Base-by-base conservation (phyloP, 257 asterid genomes). In the Parsonsia alboflavescens region DNA sequence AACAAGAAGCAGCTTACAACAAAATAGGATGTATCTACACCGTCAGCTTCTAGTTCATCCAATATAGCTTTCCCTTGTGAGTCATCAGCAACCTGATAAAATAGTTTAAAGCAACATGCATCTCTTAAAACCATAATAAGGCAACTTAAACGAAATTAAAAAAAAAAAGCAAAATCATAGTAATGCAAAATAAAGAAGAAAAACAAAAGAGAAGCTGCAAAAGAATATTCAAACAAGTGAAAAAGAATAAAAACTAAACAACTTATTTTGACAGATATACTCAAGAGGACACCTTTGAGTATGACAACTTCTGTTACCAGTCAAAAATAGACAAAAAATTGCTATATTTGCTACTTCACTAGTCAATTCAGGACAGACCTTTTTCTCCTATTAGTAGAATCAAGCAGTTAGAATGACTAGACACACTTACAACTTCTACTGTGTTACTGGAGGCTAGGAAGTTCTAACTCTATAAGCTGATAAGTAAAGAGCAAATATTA, bases 31-130 rank as follows among this genome's bases (percentile, higher is more conserved):
- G 96, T 81, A 87, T 92, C 91, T 4, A 94, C 90, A 22, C 98
- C 97, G 81, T 94, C 99, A 58, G 88, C 89, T 78, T 84, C 87
- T 71, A 94, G 89, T 81, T 94, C 99, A 76, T 86, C 93, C 81
- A 94, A 63, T 77, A 94, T 85, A 70, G 89, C 91, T 82, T 86
- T 94, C 71, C 99, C 99, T 82, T 90, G 99, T 75, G 92, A 80
- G 80, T 94, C 99, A 83, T 87, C 86, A 74, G 97, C 97, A 78
- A 94, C 93, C 99, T 94, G 82, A 17, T 66, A 39, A 71, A 76
- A 10, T 80, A 58, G 17, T 42, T n/a, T 44, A 49, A 49, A 56
- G 48, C 21, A 69, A 39, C 17, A 13, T 28, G 48, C 30, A 10
- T 48, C 56, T 17, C 59, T 69, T 59, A 50, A 56, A 17, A 50